Evolutionary conservation across 2,329 filamentous ascomycete species (phyloP), one percentile per base, ranked within the genome.

Genomic region (Cadophora luteo-olivacea): DNA sequence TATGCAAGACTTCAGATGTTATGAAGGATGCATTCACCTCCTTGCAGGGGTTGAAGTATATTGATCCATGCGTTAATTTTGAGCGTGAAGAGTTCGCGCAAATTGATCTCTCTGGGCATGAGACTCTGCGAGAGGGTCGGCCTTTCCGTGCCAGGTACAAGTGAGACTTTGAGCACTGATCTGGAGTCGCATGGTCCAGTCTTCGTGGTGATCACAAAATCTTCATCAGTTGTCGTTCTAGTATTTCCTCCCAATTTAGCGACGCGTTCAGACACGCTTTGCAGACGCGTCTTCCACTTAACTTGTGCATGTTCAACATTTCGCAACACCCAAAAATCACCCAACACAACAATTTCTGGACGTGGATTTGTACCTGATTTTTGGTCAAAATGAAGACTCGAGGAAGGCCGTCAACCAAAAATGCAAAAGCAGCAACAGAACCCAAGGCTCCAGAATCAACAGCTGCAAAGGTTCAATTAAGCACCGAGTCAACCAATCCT

Each of bases 401-500:
- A 65, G 70, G 71, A 16, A 76, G 71, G 70, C 64, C 67, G 63
- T 70, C 75, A 9, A 66, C 70, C 6, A 77, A 77, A 61, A 51
- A 72, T 32, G 65, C 68, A 4, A 58, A 65, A n/a, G 70, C 72
- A 63, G 33, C 67, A 65, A 57, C 63, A 12, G 70, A 74, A 36
- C 55, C 61, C 8, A 70, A 73, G 41, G 25, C 64, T 19, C 51
- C 77, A 24, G 74, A 78, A 54, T 75, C 75, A 9, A 61, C 74
- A 11, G 64, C 75, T 12, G 70, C 70, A 65, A 79, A 78, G 73
- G 61, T 72, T 49, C 75, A 73, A 74, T 73, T 79, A 58, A 70
- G 61, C 22, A 68, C 75, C 19, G 75, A 77, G 62, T 75, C 74
- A 16, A 33, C 79, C 29, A 85, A 82, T 51, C 81, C 85, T 11